Evolutionary conservation across 768 basidiomycete species (phyloP).

Genomic region (Lactifluus hygrophoroides): DNA sequence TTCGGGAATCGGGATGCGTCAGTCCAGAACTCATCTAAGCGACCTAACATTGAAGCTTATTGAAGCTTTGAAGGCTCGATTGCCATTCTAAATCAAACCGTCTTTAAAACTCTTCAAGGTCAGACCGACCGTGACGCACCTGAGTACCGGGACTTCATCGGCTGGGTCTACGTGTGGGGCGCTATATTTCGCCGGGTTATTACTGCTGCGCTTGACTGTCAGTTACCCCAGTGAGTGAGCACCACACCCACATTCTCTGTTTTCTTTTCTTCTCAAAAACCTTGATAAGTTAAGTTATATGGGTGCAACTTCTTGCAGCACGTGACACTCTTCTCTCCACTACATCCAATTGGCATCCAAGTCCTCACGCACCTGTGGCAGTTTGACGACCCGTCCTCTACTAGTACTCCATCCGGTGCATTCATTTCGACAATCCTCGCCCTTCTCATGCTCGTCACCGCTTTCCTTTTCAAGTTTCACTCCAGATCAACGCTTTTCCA

Average conservation of each 20-base stretch:
- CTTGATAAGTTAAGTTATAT: too few relatives aligned
- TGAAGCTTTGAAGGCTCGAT: slow-evolving; percentile 70
- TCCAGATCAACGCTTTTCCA: slow-evolving; percentile 62
- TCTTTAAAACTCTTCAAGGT: slow-evolving; percentile 62
- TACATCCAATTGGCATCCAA: slow-evolving; percentile 84
- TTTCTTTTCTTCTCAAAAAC: too few relatives aligned
- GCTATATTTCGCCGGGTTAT: slow-evolving; percentile 82
- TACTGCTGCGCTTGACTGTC: slow-evolving; percentile 71
- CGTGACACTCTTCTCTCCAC: slow-evolving; percentile 83
- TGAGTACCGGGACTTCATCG: slow-evolving; percentile 76
- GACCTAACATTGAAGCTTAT: too few relatives aligned
- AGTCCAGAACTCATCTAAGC: not conserved
- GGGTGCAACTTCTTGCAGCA: slow-evolving; percentile 81
- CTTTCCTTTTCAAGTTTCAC: slow-evolving; percentile 64
- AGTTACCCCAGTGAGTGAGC: too few relatives aligned
- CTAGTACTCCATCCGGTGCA: slow-evolving; percentile 37
- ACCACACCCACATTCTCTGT: too few relatives aligned
- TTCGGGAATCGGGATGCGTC: not conserved
- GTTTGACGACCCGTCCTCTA: slow-evolving; percentile 33
- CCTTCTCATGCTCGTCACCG: slow-evolving; percentile 63
- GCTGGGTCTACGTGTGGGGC: slow-evolving; percentile 90
- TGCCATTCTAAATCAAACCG: slow-evolving; percentile 87
- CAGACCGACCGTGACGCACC: slow-evolving; percentile 55
- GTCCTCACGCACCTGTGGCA: slow-evolving; percentile 74
- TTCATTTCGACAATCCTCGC: slow-evolving; percentile 67